Conservation (phyloP, 495 filamentous ascomycete genomes). For the Xylaria venustula region DNA sequence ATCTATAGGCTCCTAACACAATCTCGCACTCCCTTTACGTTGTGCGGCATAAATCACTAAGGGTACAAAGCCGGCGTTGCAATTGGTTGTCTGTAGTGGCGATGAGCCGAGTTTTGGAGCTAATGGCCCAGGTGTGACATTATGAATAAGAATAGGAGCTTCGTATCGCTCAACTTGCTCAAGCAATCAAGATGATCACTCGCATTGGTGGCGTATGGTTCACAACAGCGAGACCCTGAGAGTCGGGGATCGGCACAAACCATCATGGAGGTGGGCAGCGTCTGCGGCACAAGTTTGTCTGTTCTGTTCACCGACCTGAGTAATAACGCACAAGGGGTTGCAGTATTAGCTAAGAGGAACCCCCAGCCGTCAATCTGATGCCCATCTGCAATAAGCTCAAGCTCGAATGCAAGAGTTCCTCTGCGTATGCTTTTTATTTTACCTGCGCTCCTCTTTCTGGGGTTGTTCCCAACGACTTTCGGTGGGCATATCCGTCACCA, state of each 20-base stretch:
- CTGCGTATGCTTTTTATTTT: not conserved
- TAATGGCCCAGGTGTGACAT: no score
- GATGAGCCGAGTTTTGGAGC: no score
- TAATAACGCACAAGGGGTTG: not conserved
- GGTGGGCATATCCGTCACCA: not conserved
- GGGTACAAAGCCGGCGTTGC: not conserved
- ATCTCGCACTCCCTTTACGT: not conserved
- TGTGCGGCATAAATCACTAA: not conserved
- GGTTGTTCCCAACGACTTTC: not conserved
- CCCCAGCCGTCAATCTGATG: not conserved
- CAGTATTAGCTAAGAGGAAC: not conserved
- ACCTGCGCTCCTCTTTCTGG: no score
- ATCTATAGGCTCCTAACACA: not conserved
- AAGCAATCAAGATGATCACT: no score
- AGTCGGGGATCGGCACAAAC: no score
- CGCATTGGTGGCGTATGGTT: no score
- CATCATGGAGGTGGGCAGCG: no score
- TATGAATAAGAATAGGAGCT: no score
- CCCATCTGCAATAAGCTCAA: not conserved
- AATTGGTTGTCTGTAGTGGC: no score
- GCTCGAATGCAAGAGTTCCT: not conserved
- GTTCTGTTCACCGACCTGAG: constrained; percentile 2
- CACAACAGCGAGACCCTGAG: no score
- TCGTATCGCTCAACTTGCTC: no score
- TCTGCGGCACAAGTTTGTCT: no score